phyloP scores from a whole-genome alignment of 2,329 filamentous ascomycete species.

The Claviceps paspali region DNA sequence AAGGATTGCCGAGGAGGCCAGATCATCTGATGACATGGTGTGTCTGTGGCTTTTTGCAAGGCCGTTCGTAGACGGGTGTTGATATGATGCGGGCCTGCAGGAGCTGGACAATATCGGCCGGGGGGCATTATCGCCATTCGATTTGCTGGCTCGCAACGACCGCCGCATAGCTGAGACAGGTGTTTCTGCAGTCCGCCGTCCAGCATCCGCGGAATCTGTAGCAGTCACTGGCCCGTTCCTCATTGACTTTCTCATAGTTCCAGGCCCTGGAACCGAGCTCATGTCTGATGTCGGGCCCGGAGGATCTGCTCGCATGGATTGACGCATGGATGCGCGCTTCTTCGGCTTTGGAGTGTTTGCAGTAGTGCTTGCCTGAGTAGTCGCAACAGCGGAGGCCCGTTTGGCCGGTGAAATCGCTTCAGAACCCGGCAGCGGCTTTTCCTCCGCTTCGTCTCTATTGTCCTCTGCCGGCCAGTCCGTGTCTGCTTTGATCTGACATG shows the following conservation, averaged over 20 bases:
- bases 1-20: slow-evolving; percentile 8
- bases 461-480: slow-evolving; percentile 13
- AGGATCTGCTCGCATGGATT: slow-evolving; percentile 28
- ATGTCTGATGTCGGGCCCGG: slow-evolving; percentile 6
- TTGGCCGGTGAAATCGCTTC: not conserved
- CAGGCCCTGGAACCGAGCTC: slow-evolving; percentile 6
- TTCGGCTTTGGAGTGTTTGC: slow-evolving; percentile 8
- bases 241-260: slow-evolving; percentile 20
- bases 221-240: slow-evolving; percentile 7
- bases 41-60: slow-evolving; percentile 10
- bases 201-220: not conserved
- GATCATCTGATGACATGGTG: slow-evolving; percentile 13
- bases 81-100: slow-evolving; percentile 17
- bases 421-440: not conserved
- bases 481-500: slow-evolving; percentile 25
- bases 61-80: slow-evolving; percentile 9
- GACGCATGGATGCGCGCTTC: slow-evolving; percentile 34
- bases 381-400: slow-evolving; percentile 1
- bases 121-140: slow-evolving; percentile 3
- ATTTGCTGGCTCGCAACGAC: slow-evolving; percentile 10
- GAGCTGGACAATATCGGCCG: slow-evolving; percentile 5
- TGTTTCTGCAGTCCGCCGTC: not conserved
- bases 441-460: slow-evolving; percentile 7
- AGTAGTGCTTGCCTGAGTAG: not conserved
- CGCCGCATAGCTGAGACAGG: slow-evolving; percentile 10